Evolutionary conservation across 2,329 filamentous ascomycete species (phyloP), one percentile per base, ranked within the genome.

Genomic region (Hypoxylon sp.): DNA sequence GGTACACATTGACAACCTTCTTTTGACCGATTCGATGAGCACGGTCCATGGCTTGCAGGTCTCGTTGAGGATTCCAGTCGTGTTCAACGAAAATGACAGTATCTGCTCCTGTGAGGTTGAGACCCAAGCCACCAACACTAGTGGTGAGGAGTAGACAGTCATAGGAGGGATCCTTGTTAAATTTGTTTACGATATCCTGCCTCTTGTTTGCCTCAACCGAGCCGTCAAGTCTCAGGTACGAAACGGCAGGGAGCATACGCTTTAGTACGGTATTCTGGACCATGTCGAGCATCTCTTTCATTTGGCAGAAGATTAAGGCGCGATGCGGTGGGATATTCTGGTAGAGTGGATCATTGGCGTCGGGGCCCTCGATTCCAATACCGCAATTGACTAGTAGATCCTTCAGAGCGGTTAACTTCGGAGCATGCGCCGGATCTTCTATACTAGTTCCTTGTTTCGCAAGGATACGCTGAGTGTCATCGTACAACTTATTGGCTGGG

Each of bases 231-330:
- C 96, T 92, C 62, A 98, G 87, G 76, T 91, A 97, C 37, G 96
- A 96, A 5, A 97, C 94, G 0, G 91, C 92, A 0, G 96, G 96
- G n/a, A 99, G 86, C 80, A 98, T 86, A 74, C 91, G 91, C 78
- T 93, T 93, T 39, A 99, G 82, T 0, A 99, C 96, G 62, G 95
- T 94, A 73, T 91, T 93, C 77, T 98, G 94, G 2, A 99, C 96
- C 88, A 99, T 98, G 78, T 99, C 96, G 23, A 99, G 86, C 96
- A 99, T 99, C 79, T 99, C 96, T 81, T 99, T 99, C 93, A 99
- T 97, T 78, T 99, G 96, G 75, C 96, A 99, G 84, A 99, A 99
- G 71, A 99, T 91, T 27, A 99, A 87, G 0, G 96, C 96, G 46
- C 96, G 92, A 77, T 99, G 96, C 29, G 95, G 96, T 67, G 96